Conservation (phyloP, 352 stramenopile genomes). For the Globisporangium ultimum region DNA sequence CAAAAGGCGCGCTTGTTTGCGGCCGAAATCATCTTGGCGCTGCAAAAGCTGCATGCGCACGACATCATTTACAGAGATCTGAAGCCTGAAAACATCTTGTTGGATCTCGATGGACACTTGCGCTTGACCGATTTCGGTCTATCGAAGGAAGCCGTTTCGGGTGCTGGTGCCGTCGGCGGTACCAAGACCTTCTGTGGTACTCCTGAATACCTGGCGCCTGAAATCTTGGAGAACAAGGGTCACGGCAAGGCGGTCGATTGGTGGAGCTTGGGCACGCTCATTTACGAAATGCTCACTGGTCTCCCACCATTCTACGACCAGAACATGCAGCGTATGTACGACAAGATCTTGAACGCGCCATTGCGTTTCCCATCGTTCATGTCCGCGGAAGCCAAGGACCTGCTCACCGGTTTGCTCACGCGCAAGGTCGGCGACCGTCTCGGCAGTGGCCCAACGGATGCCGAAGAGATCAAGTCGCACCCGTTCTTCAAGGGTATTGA, state of each 20-base stretch:
- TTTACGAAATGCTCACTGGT: constrained; percentile 94
- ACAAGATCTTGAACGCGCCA: constrained; percentile 92
- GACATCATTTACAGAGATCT: constrained; percentile 97
- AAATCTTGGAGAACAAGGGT: constrained; percentile 94
- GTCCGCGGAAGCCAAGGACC: constrained; percentile 84
- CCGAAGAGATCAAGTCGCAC: constrained; percentile 92
- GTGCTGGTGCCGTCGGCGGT: constrained; percentile 68
- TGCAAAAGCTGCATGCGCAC: constrained; percentile 91
- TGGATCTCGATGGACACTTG: constrained; percentile 93
- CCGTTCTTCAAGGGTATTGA: constrained; percentile 93
- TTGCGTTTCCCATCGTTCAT: constrained; percentile 90
- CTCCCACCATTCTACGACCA: constrained; percentile 93
- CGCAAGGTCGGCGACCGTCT: constrained; percentile 87
- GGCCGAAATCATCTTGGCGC: constrained; percentile 92
- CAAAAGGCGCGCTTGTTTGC: constrained; percentile 90
- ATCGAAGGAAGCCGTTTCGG: constrained; percentile 90
- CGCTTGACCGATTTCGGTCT: constrained; percentile 94
- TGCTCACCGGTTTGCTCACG: constrained; percentile 83
- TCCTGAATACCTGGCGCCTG: constrained; percentile 93
- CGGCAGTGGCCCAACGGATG: constrained; percentile 81
- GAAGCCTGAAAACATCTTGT: constrained; percentile 95
- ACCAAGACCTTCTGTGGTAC: constrained; percentile 93
- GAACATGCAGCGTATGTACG: constrained; percentile 94
- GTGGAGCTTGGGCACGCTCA: constrained; percentile 91
- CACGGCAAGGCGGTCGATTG: constrained; percentile 89